phyloP scores from a whole-genome alignment of 164 flowering plant genomes.

The grape (Vitis vinifera) region DNA sequence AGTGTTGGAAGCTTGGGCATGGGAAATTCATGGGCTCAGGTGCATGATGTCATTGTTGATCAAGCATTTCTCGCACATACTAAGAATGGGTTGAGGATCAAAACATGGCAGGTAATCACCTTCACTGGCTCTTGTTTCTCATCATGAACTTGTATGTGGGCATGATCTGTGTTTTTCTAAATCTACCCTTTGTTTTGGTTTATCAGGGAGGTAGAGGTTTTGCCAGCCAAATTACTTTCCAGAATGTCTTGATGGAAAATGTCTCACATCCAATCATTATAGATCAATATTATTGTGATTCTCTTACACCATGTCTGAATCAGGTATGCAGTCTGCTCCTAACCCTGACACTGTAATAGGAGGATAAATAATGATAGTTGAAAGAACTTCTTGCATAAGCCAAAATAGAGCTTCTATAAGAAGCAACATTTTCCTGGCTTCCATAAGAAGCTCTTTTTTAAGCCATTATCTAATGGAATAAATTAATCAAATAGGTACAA shows the following conservation, averaged over 20 bases:
- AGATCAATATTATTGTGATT: slow-evolving; percentile 94
- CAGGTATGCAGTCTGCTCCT: slow-evolving; percentile 46
- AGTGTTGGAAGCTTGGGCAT: slow-evolving; percentile 82
- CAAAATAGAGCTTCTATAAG: too few species aligned
- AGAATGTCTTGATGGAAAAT: slow-evolving; percentile 69
- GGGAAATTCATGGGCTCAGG: slow-evolving; percentile 55
- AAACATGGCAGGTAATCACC: slow-evolving; percentile 88
- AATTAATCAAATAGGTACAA: too few species aligned
- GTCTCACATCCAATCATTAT: slow-evolving; percentile 87
- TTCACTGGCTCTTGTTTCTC: not conserved
- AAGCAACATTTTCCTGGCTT: too few species aligned
- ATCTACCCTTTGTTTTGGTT: not conserved
- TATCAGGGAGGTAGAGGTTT: slow-evolving; percentile 85
- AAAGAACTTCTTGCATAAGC: too few species aligned
- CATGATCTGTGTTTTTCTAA: slow-evolving; percentile 3
- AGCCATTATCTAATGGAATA: too few species aligned
- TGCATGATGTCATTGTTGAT: slow-evolving; percentile 62
- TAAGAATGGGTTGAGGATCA: slow-evolving; percentile 80
- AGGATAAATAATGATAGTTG: too few species aligned
- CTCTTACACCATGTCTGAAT: slow-evolving; percentile 60
- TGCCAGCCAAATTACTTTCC: slow-evolving; percentile 51
- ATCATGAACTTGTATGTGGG: not conserved
- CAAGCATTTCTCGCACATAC: slow-evolving; percentile 64
- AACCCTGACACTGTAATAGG: not conserved
- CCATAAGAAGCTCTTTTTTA: too few species aligned